A percentile compares a stretch with the other conserved stretches of the same genome.
Conservation (phyloP, 495 filamentous ascomycete genomes). For the Hyaloscypha variabilis region DNA sequence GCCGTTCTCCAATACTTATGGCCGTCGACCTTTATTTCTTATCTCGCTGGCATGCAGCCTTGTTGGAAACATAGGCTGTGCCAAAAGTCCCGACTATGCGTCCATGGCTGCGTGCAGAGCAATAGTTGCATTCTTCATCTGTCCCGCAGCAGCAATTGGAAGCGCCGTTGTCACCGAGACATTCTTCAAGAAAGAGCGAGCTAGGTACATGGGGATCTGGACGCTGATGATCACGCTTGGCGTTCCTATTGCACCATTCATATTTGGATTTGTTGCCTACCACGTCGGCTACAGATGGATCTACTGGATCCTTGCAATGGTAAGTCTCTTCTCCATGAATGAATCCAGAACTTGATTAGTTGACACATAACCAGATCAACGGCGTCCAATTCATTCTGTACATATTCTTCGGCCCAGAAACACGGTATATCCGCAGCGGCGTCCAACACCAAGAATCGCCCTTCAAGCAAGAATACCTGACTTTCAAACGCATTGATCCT, state of each 20-base stretch:
- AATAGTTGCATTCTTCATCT: slow-evolving; percentile 47
- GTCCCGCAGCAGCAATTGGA: slow-evolving; percentile 53
- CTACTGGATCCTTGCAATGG: slow-evolving; percentile 46
- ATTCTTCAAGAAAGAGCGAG: slow-evolving; percentile 51
- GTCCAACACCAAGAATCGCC: slow-evolving; percentile 32
- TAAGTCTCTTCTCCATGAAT: slow-evolving; percentile 5
- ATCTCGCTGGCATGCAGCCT: slow-evolving; percentile 47
- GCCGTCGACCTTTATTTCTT: slow-evolving; percentile 55
- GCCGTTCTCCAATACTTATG: slow-evolving; percentile 54
- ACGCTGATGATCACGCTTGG: slow-evolving; percentile 54
- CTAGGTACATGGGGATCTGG: slow-evolving; percentile 56
- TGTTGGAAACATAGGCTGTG: slow-evolving; percentile 55
- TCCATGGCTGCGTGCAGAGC: slow-evolving; percentile 50
- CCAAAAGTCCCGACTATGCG: slow-evolving; percentile 47
- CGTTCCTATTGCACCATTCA: slow-evolving; percentile 38
- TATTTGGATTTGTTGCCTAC: slow-evolving; percentile 47
- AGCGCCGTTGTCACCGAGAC: slow-evolving; percentile 56
- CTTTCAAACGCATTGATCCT: slow-evolving; percentile 49
- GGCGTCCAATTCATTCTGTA: slow-evolving; percentile 55
- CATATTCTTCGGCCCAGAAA: slow-evolving; percentile 59
- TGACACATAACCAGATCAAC: slow-evolving; percentile 42
- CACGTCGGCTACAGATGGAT: slow-evolving; percentile 45
- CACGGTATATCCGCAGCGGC: slow-evolving; percentile 45
- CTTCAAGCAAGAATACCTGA: slow-evolving; percentile 45
- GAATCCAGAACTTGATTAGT: too few relatives aligned